Conservation (phyloP, 2,329 filamentous ascomycete species). For the Apiospora phragmitis region DNA sequence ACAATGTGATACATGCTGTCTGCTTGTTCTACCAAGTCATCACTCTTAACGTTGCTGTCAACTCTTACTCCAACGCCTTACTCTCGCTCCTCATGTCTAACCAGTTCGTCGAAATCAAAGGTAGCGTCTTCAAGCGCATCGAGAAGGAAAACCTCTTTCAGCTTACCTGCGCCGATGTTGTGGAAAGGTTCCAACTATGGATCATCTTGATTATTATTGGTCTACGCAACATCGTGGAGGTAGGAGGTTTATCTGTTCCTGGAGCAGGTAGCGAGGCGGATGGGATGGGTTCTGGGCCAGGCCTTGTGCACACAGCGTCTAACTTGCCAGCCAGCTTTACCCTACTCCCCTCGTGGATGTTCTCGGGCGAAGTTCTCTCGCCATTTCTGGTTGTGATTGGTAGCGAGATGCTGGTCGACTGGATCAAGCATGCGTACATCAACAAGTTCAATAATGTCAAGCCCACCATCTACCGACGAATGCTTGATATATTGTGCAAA, state of each 20-base stretch:
- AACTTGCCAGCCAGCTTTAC: slow-evolving; percentile 91
- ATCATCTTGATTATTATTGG: slow-evolving; percentile 96
- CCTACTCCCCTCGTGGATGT: slow-evolving; percentile 75
- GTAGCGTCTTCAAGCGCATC: slow-evolving; percentile 97
- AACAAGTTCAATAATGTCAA: slow-evolving; percentile 98
- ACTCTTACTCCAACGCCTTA: slow-evolving; percentile 95
- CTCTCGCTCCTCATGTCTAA: slow-evolving; percentile 92
- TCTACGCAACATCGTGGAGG: slow-evolving; percentile 93
- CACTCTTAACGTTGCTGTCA: slow-evolving; percentile 95
- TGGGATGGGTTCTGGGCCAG: slow-evolving; percentile 50
- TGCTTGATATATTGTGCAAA: slow-evolving; percentile 91
- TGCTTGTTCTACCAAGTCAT: slow-evolving; percentile 97
- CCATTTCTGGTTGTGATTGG: slow-evolving; percentile 93
- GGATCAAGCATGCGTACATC: slow-evolving; percentile 96
- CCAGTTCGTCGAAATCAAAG: slow-evolving; percentile 98
- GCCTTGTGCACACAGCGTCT: slow-evolving; percentile 66
- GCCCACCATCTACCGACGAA: slow-evolving; percentile 83
- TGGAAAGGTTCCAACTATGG: slow-evolving; percentile 97
- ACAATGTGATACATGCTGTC: slow-evolving; percentile 85
- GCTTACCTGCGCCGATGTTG: slow-evolving; percentile 92
- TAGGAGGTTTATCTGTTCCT: slow-evolving; percentile 75
- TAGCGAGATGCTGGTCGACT: slow-evolving; percentile 95
- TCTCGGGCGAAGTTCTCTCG: slow-evolving; percentile 81
- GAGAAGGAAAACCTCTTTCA: slow-evolving; percentile 98
- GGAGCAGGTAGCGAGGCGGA: slow-evolving; percentile 52